Conservation (phyloP, 805 yeast species). For the Candida argentea region DNA sequence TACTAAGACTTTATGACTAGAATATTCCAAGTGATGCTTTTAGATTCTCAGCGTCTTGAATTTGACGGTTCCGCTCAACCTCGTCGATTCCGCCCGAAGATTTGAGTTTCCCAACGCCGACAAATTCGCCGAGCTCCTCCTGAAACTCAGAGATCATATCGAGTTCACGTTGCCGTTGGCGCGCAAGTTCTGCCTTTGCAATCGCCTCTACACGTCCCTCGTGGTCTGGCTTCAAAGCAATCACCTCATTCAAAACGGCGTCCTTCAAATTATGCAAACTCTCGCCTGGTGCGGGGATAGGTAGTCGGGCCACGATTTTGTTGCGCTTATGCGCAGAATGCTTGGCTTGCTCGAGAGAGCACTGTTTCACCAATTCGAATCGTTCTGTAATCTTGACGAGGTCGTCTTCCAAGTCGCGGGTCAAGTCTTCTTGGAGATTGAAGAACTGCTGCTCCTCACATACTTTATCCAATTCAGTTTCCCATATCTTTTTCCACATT, state of each 20-base stretch:
- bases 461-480: constrained; percentile 75
- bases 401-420: constrained; percentile 73
- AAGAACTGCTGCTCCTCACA: constrained; percentile 92
- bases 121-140: constrained; percentile 79
- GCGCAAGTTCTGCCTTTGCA: constrained; percentile 70
- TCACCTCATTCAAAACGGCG: constrained; percentile 74
- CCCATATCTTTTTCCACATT: constrained; percentile 89
- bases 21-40: constrained; percentile 32
- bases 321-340: constrained; percentile 34
- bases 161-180: constrained; percentile 60
- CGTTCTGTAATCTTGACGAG: constrained; percentile 73
- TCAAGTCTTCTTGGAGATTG: constrained; percentile 79
- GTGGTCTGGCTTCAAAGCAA: constrained; percentile 73
- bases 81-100: constrained; percentile 88
- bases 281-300: constrained; percentile 54
- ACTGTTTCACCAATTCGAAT: constrained; percentile 67
- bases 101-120: constrained; percentile 64
- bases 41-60: constrained; percentile 64
- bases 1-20: too few species aligned
- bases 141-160: constrained; percentile 56
- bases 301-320: constrained; percentile 30
- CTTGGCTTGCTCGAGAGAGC: constrained; percentile 69
- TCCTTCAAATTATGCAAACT: constrained; percentile 53
- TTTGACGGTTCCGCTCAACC: constrained; percentile 56
- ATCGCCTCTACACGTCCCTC: constrained; percentile 82